phyloP scores from a whole-genome alignment of 768 basidiomycete genomes.

The Termitomyces sp. region DNA sequence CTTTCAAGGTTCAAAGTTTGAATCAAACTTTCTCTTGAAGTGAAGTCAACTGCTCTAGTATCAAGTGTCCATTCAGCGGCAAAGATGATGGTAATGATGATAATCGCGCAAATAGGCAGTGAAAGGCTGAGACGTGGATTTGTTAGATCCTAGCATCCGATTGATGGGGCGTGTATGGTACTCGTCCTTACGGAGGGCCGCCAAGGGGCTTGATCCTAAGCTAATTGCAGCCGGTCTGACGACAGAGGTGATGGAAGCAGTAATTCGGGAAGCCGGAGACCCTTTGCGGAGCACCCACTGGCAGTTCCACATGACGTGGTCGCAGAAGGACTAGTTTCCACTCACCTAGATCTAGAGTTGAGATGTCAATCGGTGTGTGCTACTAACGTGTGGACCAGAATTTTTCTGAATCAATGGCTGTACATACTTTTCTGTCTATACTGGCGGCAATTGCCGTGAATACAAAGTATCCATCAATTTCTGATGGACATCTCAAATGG shows the following conservation, averaged over 20 bases:
- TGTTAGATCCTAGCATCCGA: not conserved
- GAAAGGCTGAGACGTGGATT: not conserved
- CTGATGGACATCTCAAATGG: not conserved
- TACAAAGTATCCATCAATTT: too few species aligned
- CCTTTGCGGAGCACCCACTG: not conserved
- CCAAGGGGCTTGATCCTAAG: not conserved
- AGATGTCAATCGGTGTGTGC: too few species aligned
- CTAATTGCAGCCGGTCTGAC: not conserved
- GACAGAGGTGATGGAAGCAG: not conserved
- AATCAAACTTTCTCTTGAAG: not conserved
- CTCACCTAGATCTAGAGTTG: not conserved
- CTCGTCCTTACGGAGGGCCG: not conserved
- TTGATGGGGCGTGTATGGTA: not conserved
- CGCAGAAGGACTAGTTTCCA: not conserved
- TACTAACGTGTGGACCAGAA: too few species aligned
- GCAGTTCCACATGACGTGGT: slow-evolving; percentile 1
- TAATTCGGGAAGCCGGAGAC: not conserved
- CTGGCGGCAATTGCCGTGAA: too few species aligned
- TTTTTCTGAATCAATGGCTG: too few species aligned
- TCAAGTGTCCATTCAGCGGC: slow-evolving; percentile 1
- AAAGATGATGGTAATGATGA: not conserved
- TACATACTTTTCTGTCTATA: too few species aligned
- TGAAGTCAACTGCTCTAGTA: not conserved
- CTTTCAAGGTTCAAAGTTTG: not conserved
- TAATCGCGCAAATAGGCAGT: too few species aligned